Evolutionary conservation across 208 protist genomes (phyloP).

Genomic region (Leishmania tarentolae): DNA sequence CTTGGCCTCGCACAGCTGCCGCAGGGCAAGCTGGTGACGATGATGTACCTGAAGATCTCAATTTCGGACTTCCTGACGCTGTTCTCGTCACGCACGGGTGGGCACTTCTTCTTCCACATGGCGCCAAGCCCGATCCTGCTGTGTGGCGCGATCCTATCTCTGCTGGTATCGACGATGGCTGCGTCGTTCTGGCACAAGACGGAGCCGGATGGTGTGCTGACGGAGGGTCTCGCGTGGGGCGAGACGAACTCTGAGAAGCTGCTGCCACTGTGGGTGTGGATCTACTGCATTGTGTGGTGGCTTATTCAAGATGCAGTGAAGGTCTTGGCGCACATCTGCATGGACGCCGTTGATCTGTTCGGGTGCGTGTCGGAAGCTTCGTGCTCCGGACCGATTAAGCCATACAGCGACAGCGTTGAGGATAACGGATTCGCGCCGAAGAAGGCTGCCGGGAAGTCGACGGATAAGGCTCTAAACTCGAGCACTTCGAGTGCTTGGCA

Average conservation of each 20-base stretch:
- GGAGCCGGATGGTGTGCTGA: slow-evolving; percentile 57
- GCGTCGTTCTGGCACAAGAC: slow-evolving; percentile 73
- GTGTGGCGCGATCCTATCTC: slow-evolving; percentile 63
- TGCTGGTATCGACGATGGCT: slow-evolving; percentile 72
- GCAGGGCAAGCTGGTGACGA: slow-evolving; percentile 78
- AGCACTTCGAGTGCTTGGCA: neutral
- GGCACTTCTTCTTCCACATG: slow-evolving; percentile 74
- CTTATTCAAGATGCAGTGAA: slow-evolving; percentile 86
- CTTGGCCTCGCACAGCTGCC: slow-evolving; percentile 65
- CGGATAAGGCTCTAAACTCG: too few species aligned
- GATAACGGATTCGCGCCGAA: slow-evolving; percentile 20
- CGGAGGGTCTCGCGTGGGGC: slow-evolving; percentile 76
- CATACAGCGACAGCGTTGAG: slow-evolving; percentile 28
- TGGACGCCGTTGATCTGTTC: slow-evolving; percentile 79
- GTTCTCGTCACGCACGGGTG: slow-evolving; percentile 87
- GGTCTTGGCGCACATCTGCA: slow-evolving; percentile 67
- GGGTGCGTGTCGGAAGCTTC: slow-evolving; percentile 52
- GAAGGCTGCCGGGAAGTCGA: slow-evolving; percentile 7
- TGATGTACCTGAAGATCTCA: slow-evolving; percentile 91
- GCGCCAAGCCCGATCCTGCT: slow-evolving; percentile 61
- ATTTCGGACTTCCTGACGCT: slow-evolving; percentile 91
- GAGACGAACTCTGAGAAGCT: slow-evolving; percentile 51
- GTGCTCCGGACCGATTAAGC: slow-evolving; percentile 45
- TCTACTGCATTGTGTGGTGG: slow-evolving; percentile 93
- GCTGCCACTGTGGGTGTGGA: slow-evolving; percentile 88